A percentile compares a stretch with the other conserved stretches of the same genome.
These are phyloP conservation scores for Spathaspora passalidarum DNA, from an alignment of 805 yeast species.

Conservation along the genomic window DNA sequence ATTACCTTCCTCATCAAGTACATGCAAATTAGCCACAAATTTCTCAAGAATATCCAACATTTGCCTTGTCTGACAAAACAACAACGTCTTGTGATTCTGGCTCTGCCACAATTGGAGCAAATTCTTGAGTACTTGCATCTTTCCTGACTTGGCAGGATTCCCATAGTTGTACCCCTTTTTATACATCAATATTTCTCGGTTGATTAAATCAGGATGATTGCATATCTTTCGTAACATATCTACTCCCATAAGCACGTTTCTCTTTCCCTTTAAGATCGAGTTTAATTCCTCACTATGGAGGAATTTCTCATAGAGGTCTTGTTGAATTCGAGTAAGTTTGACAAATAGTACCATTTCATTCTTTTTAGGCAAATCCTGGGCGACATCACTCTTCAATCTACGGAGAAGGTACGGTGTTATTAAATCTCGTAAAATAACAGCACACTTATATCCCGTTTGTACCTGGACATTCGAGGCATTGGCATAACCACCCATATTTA, in stretches of 20 bases:
- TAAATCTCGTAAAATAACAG: slow-evolving; percentile 81
- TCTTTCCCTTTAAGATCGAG: slow-evolving; percentile 68
- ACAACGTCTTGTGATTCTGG: slow-evolving; percentile 73
- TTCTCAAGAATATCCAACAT: slow-evolving; percentile 86
- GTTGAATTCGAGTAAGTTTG: slow-evolving; percentile 73
- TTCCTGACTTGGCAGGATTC: slow-evolving; percentile 69
- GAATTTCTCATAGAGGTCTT: slow-evolving; percentile 69
- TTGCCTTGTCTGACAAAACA: slow-evolving; percentile 92
- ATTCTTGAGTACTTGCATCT: slow-evolving; percentile 83
- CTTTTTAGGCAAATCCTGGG: slow-evolving; percentile 89
- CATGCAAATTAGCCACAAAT: slow-evolving; percentile 45
- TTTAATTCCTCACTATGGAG: slow-evolving; percentile 71
- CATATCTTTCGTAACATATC: slow-evolving; percentile 89
- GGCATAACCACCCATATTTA: slow-evolving; percentile 96
- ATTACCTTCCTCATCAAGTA: slow-evolving; percentile 6
- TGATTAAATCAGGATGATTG: slow-evolving; percentile 88
- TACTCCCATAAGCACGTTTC: slow-evolving; percentile 85
- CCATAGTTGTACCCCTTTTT: slow-evolving; percentile 46
- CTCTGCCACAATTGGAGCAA: slow-evolving; percentile 70
- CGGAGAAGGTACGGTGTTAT: slow-evolving; percentile 87
- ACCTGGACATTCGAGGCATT: slow-evolving; percentile 95
- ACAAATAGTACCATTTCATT: slow-evolving; percentile 94
- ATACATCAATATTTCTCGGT: slow-evolving; percentile 35
- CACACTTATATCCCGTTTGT: slow-evolving; percentile 94
- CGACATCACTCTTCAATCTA: slow-evolving; percentile 90